Percentiles rank a stretch among this genome's conserved stretches.
Evolutionary conservation across 768 basidiomycete genomes (phyloP).

Genomic region (Agaricus sinodeliciosus): DNA sequence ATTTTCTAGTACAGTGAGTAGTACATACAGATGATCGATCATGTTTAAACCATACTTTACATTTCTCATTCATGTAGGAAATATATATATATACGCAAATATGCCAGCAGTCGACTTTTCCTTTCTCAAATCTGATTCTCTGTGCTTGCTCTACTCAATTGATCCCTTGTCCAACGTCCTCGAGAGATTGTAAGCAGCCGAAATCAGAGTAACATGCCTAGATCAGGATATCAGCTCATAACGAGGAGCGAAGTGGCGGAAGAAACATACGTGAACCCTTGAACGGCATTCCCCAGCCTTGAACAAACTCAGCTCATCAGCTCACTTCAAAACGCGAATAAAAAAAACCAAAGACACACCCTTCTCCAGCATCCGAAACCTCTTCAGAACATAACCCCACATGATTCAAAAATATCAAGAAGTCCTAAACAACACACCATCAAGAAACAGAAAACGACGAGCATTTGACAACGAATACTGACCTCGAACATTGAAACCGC

Average conservation of each 20-base stretch:
- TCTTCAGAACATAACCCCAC: slow-evolving; percentile 84
- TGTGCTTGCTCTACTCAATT: background rate
- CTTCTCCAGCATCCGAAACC: slow-evolving; percentile 80
- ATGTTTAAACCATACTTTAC: background rate
- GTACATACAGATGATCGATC: background rate
- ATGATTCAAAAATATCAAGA: slow-evolving; percentile 79
- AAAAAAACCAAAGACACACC: slow-evolving; percentile 34
- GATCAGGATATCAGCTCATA: background rate
- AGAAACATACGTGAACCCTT: slow-evolving; percentile 75
- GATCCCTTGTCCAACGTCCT: slow-evolving; percentile 33
- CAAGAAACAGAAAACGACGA: background rate
- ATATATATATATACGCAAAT: too few relatives aligned
- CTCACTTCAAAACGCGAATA: background rate
- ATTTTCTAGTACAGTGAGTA: background rate
- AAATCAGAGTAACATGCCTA: slow-evolving; percentile 81
- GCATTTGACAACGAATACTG: slow-evolving; percentile 11
- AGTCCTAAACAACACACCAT: slow-evolving; percentile 40
- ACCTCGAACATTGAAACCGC: slow-evolving; percentile 92
- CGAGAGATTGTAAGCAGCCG: slow-evolving; percentile 78
- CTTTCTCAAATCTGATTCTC: background rate
- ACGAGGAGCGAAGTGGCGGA: background rate
- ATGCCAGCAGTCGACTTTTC: background rate
- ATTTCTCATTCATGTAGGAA: background rate
- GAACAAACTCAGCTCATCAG: slow-evolving; percentile 3
- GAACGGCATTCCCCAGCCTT: slow-evolving; percentile 82